Evolutionary conservation across 768 basidiomycete genomes (phyloP).

Genomic region (Tubosaeta brunneosetosa): DNA sequence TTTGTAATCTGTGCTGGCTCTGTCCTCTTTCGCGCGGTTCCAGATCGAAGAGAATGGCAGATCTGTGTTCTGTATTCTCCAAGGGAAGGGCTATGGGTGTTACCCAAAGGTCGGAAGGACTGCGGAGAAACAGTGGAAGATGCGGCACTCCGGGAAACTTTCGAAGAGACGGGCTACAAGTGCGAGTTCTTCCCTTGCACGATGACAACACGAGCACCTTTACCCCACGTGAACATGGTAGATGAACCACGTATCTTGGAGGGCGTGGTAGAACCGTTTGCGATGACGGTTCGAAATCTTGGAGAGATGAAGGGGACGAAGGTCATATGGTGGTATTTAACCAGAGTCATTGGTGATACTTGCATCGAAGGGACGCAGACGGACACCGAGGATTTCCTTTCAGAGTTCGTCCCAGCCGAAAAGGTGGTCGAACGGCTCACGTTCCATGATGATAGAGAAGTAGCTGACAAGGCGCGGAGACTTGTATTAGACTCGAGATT

Average conservation of each 20-base stretch:
- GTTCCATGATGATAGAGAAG: constrained; percentile 31
- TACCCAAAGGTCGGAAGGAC: constrained; percentile 64
- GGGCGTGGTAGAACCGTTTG: constrained; percentile 32
- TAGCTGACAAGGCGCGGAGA: constrained; percentile 33
- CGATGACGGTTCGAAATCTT: constrained; percentile 28
- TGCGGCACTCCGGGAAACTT: constrained; percentile 60
- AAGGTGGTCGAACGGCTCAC: constrained; percentile 35
- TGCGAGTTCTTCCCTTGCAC: constrained; percentile 47
- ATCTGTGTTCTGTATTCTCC: constrained; percentile 16
- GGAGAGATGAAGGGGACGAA: constrained; percentile 32
- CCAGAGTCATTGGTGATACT: neutral
- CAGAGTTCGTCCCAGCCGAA: constrained; percentile 34
- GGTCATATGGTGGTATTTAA: constrained; percentile 34
- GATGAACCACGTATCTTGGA: constrained; percentile 19
- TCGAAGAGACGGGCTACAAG: constrained; percentile 60
- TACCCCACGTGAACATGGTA: constrained; percentile 37
- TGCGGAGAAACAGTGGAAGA: constrained; percentile 45
- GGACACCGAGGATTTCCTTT: constrained; percentile 38
- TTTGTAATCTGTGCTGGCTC: constrained; percentile 20
- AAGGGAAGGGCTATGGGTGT: constrained; percentile 27
- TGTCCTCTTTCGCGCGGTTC: constrained; percentile 12
- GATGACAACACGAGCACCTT: constrained; percentile 54
- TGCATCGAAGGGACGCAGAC: constrained; percentile 17
- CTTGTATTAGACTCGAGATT: constrained; percentile 24
- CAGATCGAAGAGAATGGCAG: constrained; percentile 1